Conservation (phyloP, 2,329 filamentous ascomycete genomes). For the Acrocalymma vagum region DNA sequence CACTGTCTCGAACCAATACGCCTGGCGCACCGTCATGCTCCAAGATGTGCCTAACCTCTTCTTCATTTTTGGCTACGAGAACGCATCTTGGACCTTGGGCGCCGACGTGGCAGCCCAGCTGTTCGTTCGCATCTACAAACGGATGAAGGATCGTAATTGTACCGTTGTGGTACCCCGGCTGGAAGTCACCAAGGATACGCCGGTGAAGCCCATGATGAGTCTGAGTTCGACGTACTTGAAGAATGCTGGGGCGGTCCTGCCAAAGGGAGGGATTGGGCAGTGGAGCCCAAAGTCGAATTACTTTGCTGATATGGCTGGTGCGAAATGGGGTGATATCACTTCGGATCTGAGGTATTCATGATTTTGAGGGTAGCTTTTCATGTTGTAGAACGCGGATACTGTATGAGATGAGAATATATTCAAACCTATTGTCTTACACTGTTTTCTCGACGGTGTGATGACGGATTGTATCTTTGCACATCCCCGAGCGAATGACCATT, state of each 20-base stretch:
- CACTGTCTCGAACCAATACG: conserved; percentile 56
- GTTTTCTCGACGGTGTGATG: too few relatives aligned
- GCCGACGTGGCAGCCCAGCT: conserved; percentile 61
- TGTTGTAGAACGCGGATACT: too few relatives aligned
- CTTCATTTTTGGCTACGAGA: conserved; percentile 65
- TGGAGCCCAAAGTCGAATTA: conserved; percentile 2
- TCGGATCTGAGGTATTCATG: conserved; percentile 1
- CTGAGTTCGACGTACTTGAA: conserved; percentile 2
- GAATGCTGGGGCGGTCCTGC: not conserved
- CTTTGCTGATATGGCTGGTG: not conserved
- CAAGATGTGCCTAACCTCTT: conserved; percentile 66
- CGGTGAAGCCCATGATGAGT: not conserved
- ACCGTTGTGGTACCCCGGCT: conserved; percentile 1
- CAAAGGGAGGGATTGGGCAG: not conserved
- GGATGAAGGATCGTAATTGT: conserved; percentile 59
- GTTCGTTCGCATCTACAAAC: conserved; percentile 56
- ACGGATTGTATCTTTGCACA: too few relatives aligned
- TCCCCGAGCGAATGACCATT: too few relatives aligned
- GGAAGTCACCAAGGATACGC: not conserved
- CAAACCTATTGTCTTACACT: too few relatives aligned
- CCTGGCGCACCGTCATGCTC: conserved; percentile 67
- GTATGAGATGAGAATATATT: too few relatives aligned
- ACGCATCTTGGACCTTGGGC: conserved; percentile 67
- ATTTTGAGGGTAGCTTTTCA: too few relatives aligned
- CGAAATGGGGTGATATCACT: conserved; percentile 1